These are phyloP conservation scores for Allomyces macrogynus DNA, from an alignment of 192 early-diverging fungal genomes.

Conservation along the genomic window DNA sequence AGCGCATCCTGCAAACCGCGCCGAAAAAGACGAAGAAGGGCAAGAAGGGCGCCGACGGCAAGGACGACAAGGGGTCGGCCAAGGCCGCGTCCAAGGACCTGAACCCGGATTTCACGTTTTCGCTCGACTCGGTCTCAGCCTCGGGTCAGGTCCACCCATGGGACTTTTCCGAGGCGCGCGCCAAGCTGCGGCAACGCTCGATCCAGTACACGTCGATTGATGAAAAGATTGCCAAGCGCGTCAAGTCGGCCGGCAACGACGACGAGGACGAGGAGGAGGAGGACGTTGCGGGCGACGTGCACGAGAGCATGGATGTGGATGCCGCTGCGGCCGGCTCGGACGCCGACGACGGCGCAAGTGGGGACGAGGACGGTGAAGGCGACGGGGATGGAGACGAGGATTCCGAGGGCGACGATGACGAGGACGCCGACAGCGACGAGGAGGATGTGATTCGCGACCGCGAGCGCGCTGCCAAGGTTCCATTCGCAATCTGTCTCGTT, in stretches of 20 bases:
- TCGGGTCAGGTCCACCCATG: constrained; percentile 39
- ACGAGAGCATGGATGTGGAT: constrained; percentile 25
- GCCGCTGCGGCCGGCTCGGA: constrained; percentile 21
- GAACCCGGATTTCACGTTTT: constrained; percentile 56
- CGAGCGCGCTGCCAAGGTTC: constrained; percentile 14
- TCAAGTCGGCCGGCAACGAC: constrained; percentile 10
- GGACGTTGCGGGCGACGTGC: constrained; percentile 2
- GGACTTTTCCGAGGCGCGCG: constrained; percentile 64
- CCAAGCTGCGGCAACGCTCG: constrained; percentile 30
- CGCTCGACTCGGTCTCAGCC: constrained; percentile 44
- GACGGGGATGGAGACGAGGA: constrained; percentile 14
- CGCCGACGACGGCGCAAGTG: constrained; percentile 23
- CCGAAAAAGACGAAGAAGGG: background rate
- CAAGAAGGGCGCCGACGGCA: background rate
- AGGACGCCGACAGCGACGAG: constrained; percentile 12
- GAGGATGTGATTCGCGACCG: constrained; percentile 20
- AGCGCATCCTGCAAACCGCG: background rate
- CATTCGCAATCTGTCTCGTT: background rate
- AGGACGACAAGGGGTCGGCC: background rate
- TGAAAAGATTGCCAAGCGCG: constrained; percentile 6
- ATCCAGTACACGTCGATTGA: constrained; percentile 14
- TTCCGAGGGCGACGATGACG: constrained; percentile 12
- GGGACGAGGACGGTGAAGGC: constrained; percentile 17
- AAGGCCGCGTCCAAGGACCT: constrained; percentile 18
- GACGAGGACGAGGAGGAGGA: constrained; percentile 12